These are phyloP conservation scores for Geotrichum australiense DNA, from an alignment of 1,139 yeast species.

Conservation along the genomic window DNA sequence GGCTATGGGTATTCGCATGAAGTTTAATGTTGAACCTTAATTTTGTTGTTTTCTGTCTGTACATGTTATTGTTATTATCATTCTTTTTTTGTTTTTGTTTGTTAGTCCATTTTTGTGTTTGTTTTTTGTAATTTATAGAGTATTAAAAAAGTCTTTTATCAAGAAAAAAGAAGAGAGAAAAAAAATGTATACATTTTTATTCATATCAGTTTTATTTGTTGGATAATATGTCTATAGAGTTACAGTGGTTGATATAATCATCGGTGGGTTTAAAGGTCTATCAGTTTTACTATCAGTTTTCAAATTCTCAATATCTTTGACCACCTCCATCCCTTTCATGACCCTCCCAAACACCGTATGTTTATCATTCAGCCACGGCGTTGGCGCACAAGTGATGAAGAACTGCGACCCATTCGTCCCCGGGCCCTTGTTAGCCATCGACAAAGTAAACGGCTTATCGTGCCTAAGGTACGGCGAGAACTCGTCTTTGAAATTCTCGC, in stretches of 20 bases:
- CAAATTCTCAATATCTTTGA: slow-evolving; percentile 30
- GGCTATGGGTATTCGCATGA: slow-evolving; percentile 96
- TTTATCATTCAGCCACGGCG: slow-evolving; percentile 47
- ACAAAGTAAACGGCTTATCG: slow-evolving; percentile 40
- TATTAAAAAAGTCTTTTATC: too few species aligned
- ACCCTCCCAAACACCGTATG: slow-evolving; percentile 62
- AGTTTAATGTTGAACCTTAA: slow-evolving; percentile 58
- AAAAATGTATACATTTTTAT: too few species aligned
- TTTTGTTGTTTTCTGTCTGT: background rate
- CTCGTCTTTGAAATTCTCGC: slow-evolving; percentile 41
- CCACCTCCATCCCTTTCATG: slow-evolving; percentile 34
- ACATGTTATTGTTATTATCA: background rate
- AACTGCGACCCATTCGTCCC: slow-evolving; percentile 61
- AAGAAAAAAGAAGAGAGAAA: slow-evolving; percentile 6
- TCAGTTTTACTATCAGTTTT: slow-evolving; percentile 23
- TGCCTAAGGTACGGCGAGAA: slow-evolving; percentile 37
- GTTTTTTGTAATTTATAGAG: too few species aligned
- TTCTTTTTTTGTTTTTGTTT: too few species aligned
- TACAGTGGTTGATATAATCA: slow-evolving; percentile 24
- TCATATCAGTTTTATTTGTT: slow-evolving; percentile 3
- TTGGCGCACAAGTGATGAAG: slow-evolving; percentile 43
- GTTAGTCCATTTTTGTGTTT: too few species aligned
- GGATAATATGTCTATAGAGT: slow-evolving; percentile 1
- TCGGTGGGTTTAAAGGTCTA: slow-evolving; percentile 33
- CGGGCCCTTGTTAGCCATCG: slow-evolving; percentile 61